Base-by-base conservation (phyloP, 2,329 filamentous ascomycete genomes). In the Orbilia brochopaga region DNA sequence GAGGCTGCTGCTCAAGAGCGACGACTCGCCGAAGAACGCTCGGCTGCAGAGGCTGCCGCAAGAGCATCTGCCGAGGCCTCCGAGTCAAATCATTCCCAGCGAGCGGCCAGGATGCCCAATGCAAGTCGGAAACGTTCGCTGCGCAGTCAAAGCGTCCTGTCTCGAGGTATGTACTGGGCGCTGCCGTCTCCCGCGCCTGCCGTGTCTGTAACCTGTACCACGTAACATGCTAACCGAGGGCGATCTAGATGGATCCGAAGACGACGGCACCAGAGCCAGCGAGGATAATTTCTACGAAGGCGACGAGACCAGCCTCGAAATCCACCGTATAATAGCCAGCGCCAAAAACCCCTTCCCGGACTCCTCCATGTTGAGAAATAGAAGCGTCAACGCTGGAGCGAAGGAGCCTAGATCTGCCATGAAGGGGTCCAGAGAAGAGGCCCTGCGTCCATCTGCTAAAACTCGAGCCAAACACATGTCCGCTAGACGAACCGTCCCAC, bases 221-320 rank as follows among this genome's bases (percentile, higher is more conserved):
- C 13, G 19, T 13, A 15, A 19, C 17, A 17, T 35, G 23, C 57
- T 62, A 37, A 69, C 8, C 19, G n/a, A 32, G 24, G 1, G 52
- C 15, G 27, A 8, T 27, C 13, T 27, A 70, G 66, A 70, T 27
- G 60, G 46, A 2, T 51, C 46, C 23, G 46, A 51, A 3, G 13
- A 13, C n/a, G 37, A 42, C 11, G 37, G n/a, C 37, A 13, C 37
- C 13, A 42, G 37, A 42, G 37, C 11, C 37, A 27, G 19, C 46
- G 46, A 64, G 15, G 66, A 70, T 27, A 70, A 62, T 27, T 70
- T 70, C 35, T 17, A 70, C 24, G 66, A 70, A 42, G 66, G 66
- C 11, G 66, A 70, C 35, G 66, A 70, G 27, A 70, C 66, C 23
- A 64, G 59, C 50, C 60, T 70, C 27, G 66, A 70, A 56, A 70